A percentile compares a stretch with the other conserved stretches of the same genome.
phyloP scores from a whole-genome alignment of 805 yeast genomes.

The Zygosaccharomyces lentus region DNA sequence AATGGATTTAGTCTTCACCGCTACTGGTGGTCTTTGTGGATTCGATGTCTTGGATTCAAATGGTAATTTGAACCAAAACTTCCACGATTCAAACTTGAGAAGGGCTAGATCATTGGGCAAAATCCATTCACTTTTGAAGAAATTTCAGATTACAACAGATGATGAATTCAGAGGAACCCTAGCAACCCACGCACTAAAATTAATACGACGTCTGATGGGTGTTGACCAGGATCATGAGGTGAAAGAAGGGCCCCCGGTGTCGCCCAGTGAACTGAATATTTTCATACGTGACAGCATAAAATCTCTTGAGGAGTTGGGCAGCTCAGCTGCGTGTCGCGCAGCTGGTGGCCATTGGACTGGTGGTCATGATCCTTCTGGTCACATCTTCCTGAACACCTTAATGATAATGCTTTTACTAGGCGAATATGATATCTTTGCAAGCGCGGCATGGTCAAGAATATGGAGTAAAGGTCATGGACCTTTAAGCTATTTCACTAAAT shows the following conservation, averaged over 20 bases:
- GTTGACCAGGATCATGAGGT: neutral
- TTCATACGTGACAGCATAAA: constrained; percentile 16
- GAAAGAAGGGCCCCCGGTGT: neutral
- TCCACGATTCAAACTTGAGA: constrained; percentile 19
- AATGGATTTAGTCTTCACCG: constrained; percentile 78
- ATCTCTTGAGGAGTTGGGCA: constrained; percentile 28
- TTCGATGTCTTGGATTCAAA: constrained; percentile 24
- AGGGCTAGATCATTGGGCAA: constrained; percentile 15
- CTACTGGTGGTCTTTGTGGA: constrained; percentile 78
- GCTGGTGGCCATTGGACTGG: constrained; percentile 69
- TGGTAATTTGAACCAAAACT: constrained; percentile 14
- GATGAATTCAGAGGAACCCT: constrained; percentile 1
- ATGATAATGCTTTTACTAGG: constrained; percentile 51
- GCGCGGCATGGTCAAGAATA: constrained; percentile 8
- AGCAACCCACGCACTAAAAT: constrained; percentile 6
- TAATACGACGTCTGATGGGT: constrained; percentile 11
- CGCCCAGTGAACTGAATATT: constrained; percentile 15
- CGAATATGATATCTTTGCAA: constrained; percentile 41
- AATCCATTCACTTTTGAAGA: constrained; percentile 12
- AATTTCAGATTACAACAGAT: constrained; percentile 1
- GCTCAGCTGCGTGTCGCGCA: constrained; percentile 45
- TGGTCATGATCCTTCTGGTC: constrained; percentile 97
- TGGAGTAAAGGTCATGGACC: neutral
- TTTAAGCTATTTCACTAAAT: constrained; percentile 1
- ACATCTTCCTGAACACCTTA: constrained; percentile 61